Conservation (phyloP, 1,139 yeast genomes). For the Suhomyces choctaworum region DNA sequence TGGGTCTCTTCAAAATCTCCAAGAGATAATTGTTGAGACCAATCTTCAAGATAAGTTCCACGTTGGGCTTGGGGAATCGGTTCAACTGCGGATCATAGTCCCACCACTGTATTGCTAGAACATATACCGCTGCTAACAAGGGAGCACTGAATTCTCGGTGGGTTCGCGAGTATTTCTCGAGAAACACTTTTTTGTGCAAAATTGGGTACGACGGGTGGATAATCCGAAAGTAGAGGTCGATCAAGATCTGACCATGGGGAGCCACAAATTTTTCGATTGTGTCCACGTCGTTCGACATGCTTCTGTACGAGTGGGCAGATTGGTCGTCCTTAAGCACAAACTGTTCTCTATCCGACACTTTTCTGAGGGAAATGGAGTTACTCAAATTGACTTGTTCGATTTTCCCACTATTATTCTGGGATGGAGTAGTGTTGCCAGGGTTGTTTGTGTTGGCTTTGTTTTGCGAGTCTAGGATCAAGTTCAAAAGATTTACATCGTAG, state of each 20-base stretch:
- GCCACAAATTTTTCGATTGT: slow-evolving; percentile 70
- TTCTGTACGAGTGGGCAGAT: slow-evolving; percentile 59
- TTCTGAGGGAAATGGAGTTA: slow-evolving; percentile 58
- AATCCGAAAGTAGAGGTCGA: slow-evolving; percentile 70
- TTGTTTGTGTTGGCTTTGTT: slow-evolving; percentile 17
- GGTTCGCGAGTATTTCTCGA: slow-evolving; percentile 74
- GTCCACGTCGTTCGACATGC: slow-evolving; percentile 69
- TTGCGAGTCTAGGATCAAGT: slow-evolving; percentile 51
- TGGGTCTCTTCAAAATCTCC: slow-evolving; percentile 71
- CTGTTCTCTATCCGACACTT: slow-evolving; percentile 64
- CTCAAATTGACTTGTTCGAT: slow-evolving; percentile 68
- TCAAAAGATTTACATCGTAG: slow-evolving; percentile 59
- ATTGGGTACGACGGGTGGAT: slow-evolving; percentile 80
- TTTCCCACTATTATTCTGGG: slow-evolving; percentile 23
- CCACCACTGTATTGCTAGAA: slow-evolving; percentile 81
- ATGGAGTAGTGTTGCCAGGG: slow-evolving; percentile 4
- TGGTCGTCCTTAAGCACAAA: slow-evolving; percentile 73
- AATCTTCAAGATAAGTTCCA: slow-evolving; percentile 43
- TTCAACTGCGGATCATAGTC: slow-evolving; percentile 72
- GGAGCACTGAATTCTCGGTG: slow-evolving; percentile 81
- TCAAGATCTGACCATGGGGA: slow-evolving; percentile 73
- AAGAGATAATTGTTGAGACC: slow-evolving; percentile 63
- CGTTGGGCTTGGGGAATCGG: slow-evolving; percentile 65
- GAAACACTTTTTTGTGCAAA: slow-evolving; percentile 70
- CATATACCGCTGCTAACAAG: slow-evolving; percentile 71